phyloP scores from a whole-genome alignment of 2,329 filamentous ascomycete species.

The Fusarium sp. region DNA sequence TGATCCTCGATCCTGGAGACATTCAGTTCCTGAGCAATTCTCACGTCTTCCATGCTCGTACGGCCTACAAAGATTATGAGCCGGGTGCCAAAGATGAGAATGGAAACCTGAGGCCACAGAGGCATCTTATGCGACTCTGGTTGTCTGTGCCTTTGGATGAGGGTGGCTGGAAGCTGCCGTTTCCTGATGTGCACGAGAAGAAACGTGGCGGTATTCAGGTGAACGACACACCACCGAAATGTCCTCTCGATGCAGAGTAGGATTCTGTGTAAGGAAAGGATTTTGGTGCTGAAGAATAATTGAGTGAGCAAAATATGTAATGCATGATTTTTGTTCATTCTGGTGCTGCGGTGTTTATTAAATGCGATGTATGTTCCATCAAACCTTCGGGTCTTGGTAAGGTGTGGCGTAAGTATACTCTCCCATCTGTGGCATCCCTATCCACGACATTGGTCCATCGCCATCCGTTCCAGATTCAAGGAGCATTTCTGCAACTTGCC shows the following conservation, averaged over 20 bases:
- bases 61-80: constrained; percentile 77
- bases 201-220: constrained; percentile 76
- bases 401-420: neutral
- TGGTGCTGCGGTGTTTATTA: neutral
- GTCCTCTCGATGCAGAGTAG: constrained; percentile 15
- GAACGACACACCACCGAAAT: constrained; percentile 17
- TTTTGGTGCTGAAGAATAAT: neutral
- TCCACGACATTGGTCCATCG: constrained; percentile 20
- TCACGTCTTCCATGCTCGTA: constrained; percentile 84
- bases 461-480: constrained; percentile 13
- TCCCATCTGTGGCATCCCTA: constrained; percentile 9
- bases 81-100: constrained; percentile 63
- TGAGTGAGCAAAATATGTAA: neutral
- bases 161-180: constrained; percentile 86
- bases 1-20: constrained; percentile 87
- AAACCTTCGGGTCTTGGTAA: neutral
- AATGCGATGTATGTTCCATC: neutral
- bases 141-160: constrained; percentile 83
- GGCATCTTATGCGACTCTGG: constrained; percentile 89
- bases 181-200: constrained; percentile 82
- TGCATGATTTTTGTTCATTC: neutral
- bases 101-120: constrained; percentile 63
- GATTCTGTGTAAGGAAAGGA: too few relatives aligned
- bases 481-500: constrained; percentile 26
- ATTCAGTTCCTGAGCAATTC: constrained; percentile 87